Base-by-base conservation (phyloP, 352 stramenopile genomes). In the Phytophthora vignae region DNA sequence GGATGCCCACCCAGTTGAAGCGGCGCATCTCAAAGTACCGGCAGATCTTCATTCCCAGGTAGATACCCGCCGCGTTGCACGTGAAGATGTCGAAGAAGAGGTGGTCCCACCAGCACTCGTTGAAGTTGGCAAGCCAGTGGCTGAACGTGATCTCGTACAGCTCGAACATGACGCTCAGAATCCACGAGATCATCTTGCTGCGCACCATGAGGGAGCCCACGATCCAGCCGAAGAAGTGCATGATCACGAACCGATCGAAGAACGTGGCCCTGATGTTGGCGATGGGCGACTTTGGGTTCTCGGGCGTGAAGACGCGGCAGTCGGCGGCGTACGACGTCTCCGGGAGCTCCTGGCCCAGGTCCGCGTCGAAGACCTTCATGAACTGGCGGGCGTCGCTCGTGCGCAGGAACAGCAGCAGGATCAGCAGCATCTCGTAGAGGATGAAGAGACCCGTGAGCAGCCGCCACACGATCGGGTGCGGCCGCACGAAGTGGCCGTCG, bases 51-150 rank as follows among this genome's bases (percentile, higher is more conserved):
- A 96, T 95, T 40, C 90, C 90, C 31, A 96, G 58, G 78, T 92
- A 96, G 63, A 98, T 98, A 58, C 95, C 95, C 15, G 96, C 83
- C 1, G 97, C 84, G 66, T 98, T 98, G 84, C 94, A 98, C 49
- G 92, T 94, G 76, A 98, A 92, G 49, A 98, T 91, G 68, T 98
- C 95, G 54, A 98, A 86, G 61, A 98, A 93, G 31, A 98, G 55
- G 58, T 97, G 92, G 75, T 98, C 95, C 95, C 95, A 98, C 94
- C 94, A 98, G 80, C 95, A 98, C 77, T 98, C 95, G 69, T 98
- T 94, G 71, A 98, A 98, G 78, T 98, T 97, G 53, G 92, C 82
- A 7, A 97, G 87, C 81, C 96, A 96, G 79, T 97, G 91, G 64
- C 91, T 84, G 75, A 97, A 97, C 63, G 91, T 92, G 57, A 97